Evolutionary conservation across 2,329 filamentous ascomycete species (phyloP), one percentile per base, ranked within the genome.

Genomic region (Ascochyta viciae-villosae): DNA sequence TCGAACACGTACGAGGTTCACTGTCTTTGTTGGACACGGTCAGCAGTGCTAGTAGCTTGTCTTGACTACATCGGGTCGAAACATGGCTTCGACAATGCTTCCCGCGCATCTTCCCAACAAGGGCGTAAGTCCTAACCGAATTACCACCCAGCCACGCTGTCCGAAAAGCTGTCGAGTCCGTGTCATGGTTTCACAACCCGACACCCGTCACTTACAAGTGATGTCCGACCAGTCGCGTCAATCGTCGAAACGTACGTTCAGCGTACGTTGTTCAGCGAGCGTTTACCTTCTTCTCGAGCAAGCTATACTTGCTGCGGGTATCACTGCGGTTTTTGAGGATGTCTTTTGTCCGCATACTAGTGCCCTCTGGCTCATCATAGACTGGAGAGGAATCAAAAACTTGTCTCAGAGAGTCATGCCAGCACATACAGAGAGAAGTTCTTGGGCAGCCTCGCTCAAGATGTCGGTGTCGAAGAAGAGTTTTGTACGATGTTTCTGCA

Each of bases 351-450:
- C 91, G 91, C 84, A 87, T 82, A 82, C 71, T 29, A 54, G 54
- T 77, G 87, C 89, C 89, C 87, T 88, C 85, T 85, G 50, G 69
- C 77, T 74, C 73, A 68, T 73, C 64, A 60, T 56, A 67, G 54
- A 50, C 73, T 70, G 86, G 86, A 87, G 89, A 88, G 90, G 89
- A 93, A 89, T 81, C 89, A 96, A 96, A 97, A 92, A 95, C 91
- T 81, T 87, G 89, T 96, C 91, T 88, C 82, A 76, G 89, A 90
- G 87, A 90, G 88, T 86, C 88, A 85, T 91, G 91, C 89, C 84
- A 70, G 81, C 74, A 85, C 90, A 88, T 72, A 92, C 88, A 83
- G 90, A 93, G 87, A 89, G 85, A 86, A 66, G 63, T 51, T 59
- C 63, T 70, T 65, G 58, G 59, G 63, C 29, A 40, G 46, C 34